phyloP scores from a whole-genome alignment of 768 basidiomycete genomes.

The Infundibulicybe gibba region DNA sequence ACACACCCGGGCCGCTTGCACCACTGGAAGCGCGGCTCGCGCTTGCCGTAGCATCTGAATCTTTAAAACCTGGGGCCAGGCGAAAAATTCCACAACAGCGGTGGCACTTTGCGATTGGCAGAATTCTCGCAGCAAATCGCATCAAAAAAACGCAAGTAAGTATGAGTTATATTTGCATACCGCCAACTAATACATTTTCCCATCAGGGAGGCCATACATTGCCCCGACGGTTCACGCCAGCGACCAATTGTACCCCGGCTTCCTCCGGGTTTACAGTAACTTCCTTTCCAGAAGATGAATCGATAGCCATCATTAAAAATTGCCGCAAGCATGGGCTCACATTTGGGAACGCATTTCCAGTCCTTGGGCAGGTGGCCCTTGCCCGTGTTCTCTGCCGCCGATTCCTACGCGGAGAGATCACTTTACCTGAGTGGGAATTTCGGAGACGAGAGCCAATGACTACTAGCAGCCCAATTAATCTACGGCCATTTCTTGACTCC shows the following conservation, averaged over 20 bases:
- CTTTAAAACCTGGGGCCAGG: conserved; percentile 27
- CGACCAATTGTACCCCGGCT: conserved; percentile 32
- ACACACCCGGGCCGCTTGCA: conserved; percentile 10
- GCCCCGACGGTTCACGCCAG: conserved; percentile 34
- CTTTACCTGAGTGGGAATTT: conserved; percentile 48
- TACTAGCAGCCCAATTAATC: conserved; percentile 44
- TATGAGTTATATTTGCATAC: background rate
- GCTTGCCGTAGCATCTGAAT: conserved; percentile 33
- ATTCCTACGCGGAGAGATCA: conserved; percentile 44
- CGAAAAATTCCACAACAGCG: conserved; percentile 30
- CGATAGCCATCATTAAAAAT: conserved; percentile 24
- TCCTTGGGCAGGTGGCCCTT: conserved; percentile 49
- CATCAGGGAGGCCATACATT: conserved; percentile 56
- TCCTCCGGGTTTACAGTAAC: conserved; percentile 18
- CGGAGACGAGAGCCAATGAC: conserved; percentile 46
- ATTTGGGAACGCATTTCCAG: conserved; percentile 46
- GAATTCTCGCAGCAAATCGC: conserved; percentile 29
- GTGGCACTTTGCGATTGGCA: conserved; percentile 43
- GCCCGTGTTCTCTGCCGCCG: conserved; percentile 46
- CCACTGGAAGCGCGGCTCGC: conserved; percentile 33
- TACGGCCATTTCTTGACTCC: conserved; percentile 45
- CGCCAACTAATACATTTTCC: background rate
- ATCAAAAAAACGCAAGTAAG: conserved; percentile 31
- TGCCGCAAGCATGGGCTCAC: conserved; percentile 43
- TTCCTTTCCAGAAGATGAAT: conserved; percentile 24